These are phyloP conservation scores for Canavalia ensiformis DNA, from an alignment of 306 rosid species.

Conservation along the genomic window DNA sequence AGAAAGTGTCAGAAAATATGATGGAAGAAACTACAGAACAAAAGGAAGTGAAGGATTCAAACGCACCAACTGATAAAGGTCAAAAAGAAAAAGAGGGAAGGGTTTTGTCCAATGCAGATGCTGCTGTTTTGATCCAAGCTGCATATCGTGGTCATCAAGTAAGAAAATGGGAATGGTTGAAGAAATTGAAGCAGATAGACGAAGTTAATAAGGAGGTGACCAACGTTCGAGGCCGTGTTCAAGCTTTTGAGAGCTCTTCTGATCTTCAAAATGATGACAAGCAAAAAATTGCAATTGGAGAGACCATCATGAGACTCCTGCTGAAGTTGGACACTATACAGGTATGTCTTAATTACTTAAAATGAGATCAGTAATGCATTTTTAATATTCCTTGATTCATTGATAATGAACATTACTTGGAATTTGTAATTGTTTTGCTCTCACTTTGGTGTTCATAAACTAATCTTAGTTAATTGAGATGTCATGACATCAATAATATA, in stretches of 20 bases:
- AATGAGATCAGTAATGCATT: not conserved
- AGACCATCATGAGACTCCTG: constrained; percentile 79
- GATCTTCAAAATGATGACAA: constrained; percentile 57
- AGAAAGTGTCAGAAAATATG: constrained; percentile 25
- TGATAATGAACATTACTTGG: not conserved
- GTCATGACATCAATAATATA: not conserved
- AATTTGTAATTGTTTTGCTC: not conserved
- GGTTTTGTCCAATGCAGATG: constrained; percentile 59
- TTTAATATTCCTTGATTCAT: not conserved
- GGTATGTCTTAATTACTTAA: constrained; percentile 51
- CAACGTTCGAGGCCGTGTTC: constrained; percentile 53
- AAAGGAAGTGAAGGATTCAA: constrained; percentile 2
- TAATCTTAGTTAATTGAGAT: not conserved
- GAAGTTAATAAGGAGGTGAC: constrained; percentile 59
- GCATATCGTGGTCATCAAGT: constrained; percentile 70
- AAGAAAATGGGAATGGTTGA: constrained; percentile 76
- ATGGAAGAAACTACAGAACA: constrained; percentile 15
- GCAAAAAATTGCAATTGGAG: constrained; percentile 65
- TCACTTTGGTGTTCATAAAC: not conserved
- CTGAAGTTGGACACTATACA: constrained; percentile 79
- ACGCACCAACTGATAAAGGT: not conserved
- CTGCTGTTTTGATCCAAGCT: constrained; percentile 78
- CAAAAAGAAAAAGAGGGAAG: constrained; percentile 17
- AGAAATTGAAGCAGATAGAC: constrained; percentile 74
- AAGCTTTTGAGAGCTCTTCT: constrained; percentile 55